These are phyloP conservation scores for Rutstroemia sp. DNA, from an alignment of 2,329 filamentous ascomycete species.

Conservation along the genomic window DNA sequence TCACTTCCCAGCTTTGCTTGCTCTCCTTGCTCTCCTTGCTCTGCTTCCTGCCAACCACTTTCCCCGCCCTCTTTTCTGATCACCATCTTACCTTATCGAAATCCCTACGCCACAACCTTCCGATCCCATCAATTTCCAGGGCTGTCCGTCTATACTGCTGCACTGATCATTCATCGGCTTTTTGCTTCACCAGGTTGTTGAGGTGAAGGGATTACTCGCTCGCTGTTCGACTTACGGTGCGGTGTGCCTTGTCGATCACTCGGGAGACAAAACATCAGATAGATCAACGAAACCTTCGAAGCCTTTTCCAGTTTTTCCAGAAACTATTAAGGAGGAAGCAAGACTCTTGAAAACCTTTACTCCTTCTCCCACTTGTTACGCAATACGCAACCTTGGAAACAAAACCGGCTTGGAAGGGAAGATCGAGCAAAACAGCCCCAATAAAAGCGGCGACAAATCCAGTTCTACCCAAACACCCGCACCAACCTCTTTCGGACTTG, in stretches of 20 bases:
- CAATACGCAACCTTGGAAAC: neutral
- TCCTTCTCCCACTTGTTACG: neutral
- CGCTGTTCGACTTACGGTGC: no score
- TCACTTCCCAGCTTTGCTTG: neutral
- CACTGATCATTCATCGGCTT: neutral
- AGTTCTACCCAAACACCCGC: neutral
- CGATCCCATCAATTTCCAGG: neutral
- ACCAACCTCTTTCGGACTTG: neutral
- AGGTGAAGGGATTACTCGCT: no score
- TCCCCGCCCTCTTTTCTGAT: neutral
- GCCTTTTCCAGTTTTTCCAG: no score
- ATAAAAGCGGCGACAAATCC: slow-evolving; percentile 1
- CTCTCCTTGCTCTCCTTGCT: neutral
- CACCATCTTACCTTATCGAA: neutral
- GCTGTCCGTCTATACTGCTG: neutral
- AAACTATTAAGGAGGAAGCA: no score
- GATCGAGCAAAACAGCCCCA: no score
- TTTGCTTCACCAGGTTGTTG: no score
- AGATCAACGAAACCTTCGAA: no score
- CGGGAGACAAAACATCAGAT: no score
- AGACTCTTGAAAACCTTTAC: neutral
- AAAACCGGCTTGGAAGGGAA: no score
- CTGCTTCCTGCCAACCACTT: neutral
- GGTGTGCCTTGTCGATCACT: no score
- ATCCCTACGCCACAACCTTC: neutral